Conservation (phyloP, 2,329 filamentous ascomycete species). For the Colletotrichum sp. region DNA sequence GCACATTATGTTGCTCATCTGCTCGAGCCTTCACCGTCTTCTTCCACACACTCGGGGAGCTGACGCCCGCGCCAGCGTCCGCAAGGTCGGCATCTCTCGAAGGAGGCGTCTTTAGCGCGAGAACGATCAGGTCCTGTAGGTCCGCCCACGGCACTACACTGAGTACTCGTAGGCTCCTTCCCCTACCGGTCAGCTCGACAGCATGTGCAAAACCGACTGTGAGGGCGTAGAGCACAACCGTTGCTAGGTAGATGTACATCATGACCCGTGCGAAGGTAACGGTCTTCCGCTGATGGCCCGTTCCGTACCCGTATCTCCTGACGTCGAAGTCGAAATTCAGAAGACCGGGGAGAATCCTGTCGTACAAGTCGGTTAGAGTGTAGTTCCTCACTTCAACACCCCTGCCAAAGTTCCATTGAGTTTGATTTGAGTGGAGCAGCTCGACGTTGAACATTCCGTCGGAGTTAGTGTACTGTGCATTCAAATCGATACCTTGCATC, state of each 20-base stretch:
- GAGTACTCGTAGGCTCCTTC: background rate
- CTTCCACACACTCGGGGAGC: background rate
- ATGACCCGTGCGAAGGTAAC: background rate
- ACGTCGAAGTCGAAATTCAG: background rate
- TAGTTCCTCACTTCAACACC: background rate
- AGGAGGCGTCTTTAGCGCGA: background rate
- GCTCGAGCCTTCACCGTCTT: background rate
- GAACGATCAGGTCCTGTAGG: slow-evolving; percentile 3
- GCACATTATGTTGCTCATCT: background rate
- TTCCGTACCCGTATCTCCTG: background rate
- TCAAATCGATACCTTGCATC: background rate
- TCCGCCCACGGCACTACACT: slow-evolving; percentile 2
- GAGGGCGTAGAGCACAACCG: background rate
- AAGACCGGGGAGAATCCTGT: background rate
- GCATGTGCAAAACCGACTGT: background rate
- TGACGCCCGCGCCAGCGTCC: background rate
- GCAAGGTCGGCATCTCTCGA: background rate
- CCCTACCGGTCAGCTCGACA: background rate
- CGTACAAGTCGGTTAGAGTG: background rate
- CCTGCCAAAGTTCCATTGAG: background rate
- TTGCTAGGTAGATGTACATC: slow-evolving; percentile 1
- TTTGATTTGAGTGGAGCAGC: background rate
- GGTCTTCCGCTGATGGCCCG: background rate
- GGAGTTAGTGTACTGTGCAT: background rate
- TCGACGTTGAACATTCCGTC: background rate